A percentile compares a stretch with the other conserved stretches of the same genome.
Evolutionary conservation across 345 rosid species (phyloP).

Genomic region (Hypericum androsaemum): DNA sequence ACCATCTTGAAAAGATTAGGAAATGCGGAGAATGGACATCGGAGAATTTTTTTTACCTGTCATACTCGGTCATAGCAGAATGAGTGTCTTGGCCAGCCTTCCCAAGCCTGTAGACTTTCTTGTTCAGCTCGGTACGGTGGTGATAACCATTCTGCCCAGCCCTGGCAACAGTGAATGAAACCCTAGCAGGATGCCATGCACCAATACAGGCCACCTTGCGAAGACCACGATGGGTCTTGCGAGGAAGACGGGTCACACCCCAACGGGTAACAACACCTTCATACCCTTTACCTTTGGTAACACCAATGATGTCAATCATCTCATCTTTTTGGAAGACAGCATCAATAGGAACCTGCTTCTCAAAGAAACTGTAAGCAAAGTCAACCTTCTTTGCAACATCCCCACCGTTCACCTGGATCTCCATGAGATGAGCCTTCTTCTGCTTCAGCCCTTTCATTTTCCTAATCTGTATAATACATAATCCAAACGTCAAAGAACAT

Average conservation of each 20-base stretch:
- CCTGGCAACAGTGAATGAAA: conserved; percentile 85
- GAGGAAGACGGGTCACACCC: conserved; percentile 88
- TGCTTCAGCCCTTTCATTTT: conserved; percentile 87
- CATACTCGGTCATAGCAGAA: conserved; percentile 60
- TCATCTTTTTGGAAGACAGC: conserved; percentile 85
- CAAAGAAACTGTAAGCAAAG: conserved; percentile 67
- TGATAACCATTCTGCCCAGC: conserved; percentile 98
- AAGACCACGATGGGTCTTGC: conserved; percentile 86
- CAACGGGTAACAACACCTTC: conserved; percentile 92
- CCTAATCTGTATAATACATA: conserved; percentile 39
- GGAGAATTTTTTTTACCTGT: conserved; percentile 33
- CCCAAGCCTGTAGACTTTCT: conserved; percentile 71
- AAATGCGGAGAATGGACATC: no score
- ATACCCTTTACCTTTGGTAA: conserved; percentile 81
- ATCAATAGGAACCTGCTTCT: conserved; percentile 71
- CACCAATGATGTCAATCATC: conserved; percentile 76
- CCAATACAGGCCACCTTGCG: conserved; percentile 95
- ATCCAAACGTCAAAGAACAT: neutral
- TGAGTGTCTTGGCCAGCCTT: conserved; percentile 59
- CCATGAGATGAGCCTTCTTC: conserved; percentile 87
- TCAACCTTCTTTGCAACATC: conserved; percentile 67
- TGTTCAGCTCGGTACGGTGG: conserved; percentile 87
- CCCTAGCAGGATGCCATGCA: conserved; percentile 95
- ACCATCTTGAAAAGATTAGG: no score
- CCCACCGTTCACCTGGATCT: conserved; percentile 83